phyloP scores from a whole-genome alignment of 345 rosid species.

The Jatropha curcas region DNA sequence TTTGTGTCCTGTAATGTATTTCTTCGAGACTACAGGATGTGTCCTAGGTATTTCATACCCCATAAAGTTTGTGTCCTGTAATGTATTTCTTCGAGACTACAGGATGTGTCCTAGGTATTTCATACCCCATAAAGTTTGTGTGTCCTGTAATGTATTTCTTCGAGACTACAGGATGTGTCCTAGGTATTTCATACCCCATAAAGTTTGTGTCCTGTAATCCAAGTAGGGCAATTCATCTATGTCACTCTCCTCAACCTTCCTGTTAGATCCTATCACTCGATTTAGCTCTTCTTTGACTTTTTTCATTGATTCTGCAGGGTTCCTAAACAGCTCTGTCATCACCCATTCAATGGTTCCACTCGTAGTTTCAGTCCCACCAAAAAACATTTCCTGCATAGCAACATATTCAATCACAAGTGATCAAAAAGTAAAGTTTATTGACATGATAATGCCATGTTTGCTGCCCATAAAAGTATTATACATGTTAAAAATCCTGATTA shows the following conservation, averaged over 20 bases:
- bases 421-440: too few relatives aligned
- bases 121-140: conserved; percentile 18
- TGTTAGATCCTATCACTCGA: conserved; percentile 1
- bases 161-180: conserved; percentile 14
- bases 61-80: conserved; percentile 14
- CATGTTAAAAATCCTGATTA: too few relatives aligned
- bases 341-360: conserved; percentile 22
- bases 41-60: conserved; percentile 5
- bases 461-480: too few relatives aligned
- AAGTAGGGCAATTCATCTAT: conserved; percentile 13
- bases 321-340: conserved; percentile 15
- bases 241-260: conserved; percentile 17
- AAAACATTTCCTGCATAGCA: conserved; percentile 18
- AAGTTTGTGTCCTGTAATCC: conserved; percentile 14
- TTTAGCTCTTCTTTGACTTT: conserved; percentile 19
- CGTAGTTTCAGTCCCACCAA: conserved; percentile 24
- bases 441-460: too few relatives aligned
- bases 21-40: conserved; percentile 10
- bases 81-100: too few relatives aligned
- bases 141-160: conserved; percentile 8
- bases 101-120: conserved; percentile 13
- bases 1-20: too few relatives aligned
- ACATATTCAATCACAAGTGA: background rate
- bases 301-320: conserved; percentile 20
- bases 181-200: conserved; percentile 1